A percentile compares a stretch with the other conserved stretches of the same genome.
These are phyloP conservation scores for Plasmodium malariae DNA, from an alignment of 169 alveolate species.

Conservation along the genomic window DNA sequence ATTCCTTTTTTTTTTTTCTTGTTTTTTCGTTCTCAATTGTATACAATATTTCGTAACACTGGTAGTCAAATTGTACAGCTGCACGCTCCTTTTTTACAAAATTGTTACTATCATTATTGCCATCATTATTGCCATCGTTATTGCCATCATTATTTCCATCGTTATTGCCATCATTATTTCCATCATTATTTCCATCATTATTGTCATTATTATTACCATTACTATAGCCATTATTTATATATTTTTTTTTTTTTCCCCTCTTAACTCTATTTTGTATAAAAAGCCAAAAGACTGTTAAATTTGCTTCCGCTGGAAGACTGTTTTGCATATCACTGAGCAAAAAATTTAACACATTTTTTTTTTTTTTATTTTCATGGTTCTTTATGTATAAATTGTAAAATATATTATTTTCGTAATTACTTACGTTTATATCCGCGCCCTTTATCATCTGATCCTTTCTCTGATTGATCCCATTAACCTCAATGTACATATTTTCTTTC, in stretches of 20 bases:
- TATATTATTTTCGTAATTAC: slow-evolving; percentile 28
- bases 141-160: neutral
- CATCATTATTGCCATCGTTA: neutral
- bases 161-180: neutral
- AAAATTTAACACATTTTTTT: slow-evolving; percentile 18
- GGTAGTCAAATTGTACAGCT: slow-evolving; percentile 38
- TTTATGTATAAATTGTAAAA: slow-evolving; percentile 22
- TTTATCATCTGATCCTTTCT: no score
- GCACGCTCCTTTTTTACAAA: neutral
- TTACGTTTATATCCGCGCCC: neutral
- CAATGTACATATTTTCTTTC: no score
- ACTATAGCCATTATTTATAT: neutral
- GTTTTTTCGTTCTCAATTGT: no score
- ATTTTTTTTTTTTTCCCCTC: slow-evolving; percentile 24
- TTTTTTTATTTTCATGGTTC: slow-evolving; percentile 32
- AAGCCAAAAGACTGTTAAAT: slow-evolving; percentile 68
- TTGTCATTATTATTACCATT: neutral
- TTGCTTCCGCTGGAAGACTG: slow-evolving; percentile 43
- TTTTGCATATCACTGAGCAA: slow-evolving; percentile 66
- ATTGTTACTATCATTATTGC: neutral
- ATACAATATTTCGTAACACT: slow-evolving; percentile 65
- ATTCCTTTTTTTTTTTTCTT: neutral
- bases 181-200: neutral
- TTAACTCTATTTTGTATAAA: slow-evolving; percentile 65
- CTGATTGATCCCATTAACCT: no score